Conservation (phyloP, 139 green algal species). For the Tetradesmus obliquus region DNA sequence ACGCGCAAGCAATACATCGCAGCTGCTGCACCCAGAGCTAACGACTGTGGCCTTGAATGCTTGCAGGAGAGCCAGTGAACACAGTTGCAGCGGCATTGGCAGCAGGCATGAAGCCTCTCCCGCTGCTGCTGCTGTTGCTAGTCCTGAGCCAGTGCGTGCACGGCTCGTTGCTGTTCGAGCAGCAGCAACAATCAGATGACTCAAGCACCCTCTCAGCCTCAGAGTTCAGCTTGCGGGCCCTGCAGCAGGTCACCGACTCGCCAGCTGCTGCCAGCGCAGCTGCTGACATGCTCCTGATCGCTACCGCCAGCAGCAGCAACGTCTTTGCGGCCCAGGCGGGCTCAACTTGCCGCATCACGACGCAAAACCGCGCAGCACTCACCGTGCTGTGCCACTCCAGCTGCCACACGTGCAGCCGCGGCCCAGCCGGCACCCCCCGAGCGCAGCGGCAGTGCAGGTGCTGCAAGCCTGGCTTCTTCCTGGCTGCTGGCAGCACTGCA, state of each 20-base stretch:
- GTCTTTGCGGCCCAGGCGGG: neutral
- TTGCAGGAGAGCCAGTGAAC: too few relatives aligned
- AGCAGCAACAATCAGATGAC: neutral
- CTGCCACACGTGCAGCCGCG: neutral
- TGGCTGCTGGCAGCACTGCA: neutral
- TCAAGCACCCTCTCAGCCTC: neutral
- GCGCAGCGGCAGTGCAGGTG: neutral
- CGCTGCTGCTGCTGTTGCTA: neutral
- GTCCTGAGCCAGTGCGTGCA: neutral
- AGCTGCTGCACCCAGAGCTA: too few relatives aligned
- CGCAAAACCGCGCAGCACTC: neutral
- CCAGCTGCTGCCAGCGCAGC: neutral
- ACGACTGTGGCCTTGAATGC: too few relatives aligned
- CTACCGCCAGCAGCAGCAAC: neutral
- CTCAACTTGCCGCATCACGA: neutral
- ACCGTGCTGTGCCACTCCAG: neutral
- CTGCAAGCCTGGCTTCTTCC: neutral
- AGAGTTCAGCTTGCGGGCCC: neutral
- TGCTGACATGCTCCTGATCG: neutral
- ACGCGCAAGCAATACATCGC: too few relatives aligned
- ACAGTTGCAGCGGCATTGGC: too few relatives aligned
- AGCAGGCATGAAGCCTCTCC: too few relatives aligned
- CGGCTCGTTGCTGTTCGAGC: neutral
- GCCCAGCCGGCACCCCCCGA: too few relatives aligned
- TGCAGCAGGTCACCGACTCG: neutral